phyloP scores from a whole-genome alignment of 345 rosid species.

The Gossypium herbaceum region DNA sequence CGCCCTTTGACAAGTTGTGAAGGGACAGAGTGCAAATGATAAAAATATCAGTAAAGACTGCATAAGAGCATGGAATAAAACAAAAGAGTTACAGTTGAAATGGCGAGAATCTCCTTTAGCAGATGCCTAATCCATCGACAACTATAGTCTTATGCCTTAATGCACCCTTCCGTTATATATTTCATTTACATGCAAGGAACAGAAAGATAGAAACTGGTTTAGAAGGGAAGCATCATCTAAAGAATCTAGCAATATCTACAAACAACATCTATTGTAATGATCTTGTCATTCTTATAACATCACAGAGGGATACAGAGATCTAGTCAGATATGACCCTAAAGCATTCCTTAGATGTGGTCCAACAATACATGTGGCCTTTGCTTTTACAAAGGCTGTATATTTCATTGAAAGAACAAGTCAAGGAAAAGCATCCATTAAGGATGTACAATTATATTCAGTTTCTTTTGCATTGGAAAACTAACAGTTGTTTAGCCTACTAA shows the following conservation, averaged over 20 bases:
- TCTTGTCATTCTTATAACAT: not conserved
- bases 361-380: conserved; percentile 13
- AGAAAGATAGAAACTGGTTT: not conserved
- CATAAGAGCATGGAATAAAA: no score
- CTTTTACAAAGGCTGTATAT: not conserved
- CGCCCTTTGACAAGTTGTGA: not conserved
- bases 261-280: not conserved
- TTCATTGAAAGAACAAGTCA: not conserved
- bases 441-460: not conserved
- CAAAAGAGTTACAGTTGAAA: not conserved
- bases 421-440: not conserved
- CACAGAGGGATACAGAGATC: not conserved
- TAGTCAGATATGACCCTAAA: not conserved
- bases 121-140: not conserved
- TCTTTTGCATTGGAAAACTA: not conserved
- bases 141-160: not conserved
- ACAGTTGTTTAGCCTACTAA: not conserved
- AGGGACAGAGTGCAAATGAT: not conserved
- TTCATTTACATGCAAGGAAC: not conserved
- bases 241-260: not conserved
- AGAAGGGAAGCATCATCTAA: not conserved
- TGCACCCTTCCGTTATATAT: conserved; percentile 17
- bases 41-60: not conserved
- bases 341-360: conserved; percentile 22
- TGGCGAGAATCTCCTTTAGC: not conserved